These are phyloP conservation scores for Basidiobolus meristosporus DNA, from an alignment of 371 early-diverging fungal genomes.

Conservation along the genomic window DNA sequence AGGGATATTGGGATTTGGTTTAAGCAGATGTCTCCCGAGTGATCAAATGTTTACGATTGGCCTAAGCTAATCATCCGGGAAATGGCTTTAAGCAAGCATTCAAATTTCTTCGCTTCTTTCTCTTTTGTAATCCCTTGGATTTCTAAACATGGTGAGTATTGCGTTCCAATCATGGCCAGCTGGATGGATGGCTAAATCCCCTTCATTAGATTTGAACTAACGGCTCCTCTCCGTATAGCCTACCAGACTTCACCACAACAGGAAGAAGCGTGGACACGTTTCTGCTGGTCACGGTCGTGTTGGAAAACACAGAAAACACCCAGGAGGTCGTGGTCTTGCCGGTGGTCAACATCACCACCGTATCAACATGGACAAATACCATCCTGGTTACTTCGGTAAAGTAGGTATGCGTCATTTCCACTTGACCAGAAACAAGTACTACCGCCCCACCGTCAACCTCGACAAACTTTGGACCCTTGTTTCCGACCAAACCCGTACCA, in stretches of 20 bases:
- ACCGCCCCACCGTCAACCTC: constrained; percentile 79
- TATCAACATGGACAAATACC: constrained; percentile 99
- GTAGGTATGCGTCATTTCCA: constrained; percentile 99
- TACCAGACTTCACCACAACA: constrained; percentile 68
- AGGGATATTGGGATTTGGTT: too few relatives aligned
- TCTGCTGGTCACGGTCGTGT: constrained; percentile 89
- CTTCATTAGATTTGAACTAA: too few relatives aligned
- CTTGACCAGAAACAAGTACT: constrained; percentile 82
- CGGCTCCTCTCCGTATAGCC: too few relatives aligned
- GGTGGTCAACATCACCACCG: constrained; percentile 99
- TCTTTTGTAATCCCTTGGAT: too few relatives aligned
- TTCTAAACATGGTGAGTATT: too few relatives aligned
- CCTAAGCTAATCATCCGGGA: too few relatives aligned
- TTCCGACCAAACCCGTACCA: constrained; percentile 72
- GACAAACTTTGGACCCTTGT: constrained; percentile 92
- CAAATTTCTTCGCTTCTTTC: too few relatives aligned
- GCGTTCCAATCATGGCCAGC: too few relatives aligned
- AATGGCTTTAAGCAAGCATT: too few relatives aligned
- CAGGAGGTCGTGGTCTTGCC: constrained; percentile 99
- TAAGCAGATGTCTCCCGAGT: too few relatives aligned
- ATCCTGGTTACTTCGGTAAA: constrained; percentile 99
- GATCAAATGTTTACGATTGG: too few relatives aligned
- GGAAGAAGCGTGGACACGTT: constrained; percentile 87
- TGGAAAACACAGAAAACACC: constrained; percentile 99
- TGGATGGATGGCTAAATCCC: too few relatives aligned